Conservation (phyloP, 306 rosid species). For the Trichosanthes cucumerina region DNA sequence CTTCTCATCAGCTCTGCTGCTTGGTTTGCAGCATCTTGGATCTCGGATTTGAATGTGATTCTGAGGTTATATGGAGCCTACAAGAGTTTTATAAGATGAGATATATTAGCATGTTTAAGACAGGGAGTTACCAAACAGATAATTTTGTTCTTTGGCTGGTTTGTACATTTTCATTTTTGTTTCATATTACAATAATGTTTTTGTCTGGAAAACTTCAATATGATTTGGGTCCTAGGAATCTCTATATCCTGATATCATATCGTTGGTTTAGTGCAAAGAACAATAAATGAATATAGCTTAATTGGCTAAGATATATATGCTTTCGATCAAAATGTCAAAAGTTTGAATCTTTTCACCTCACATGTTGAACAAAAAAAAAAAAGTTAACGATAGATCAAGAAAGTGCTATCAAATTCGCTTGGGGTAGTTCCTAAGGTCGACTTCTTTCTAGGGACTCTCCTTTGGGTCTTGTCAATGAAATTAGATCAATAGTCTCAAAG, state of each 20-base stretch:
- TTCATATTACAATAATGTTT: neutral
- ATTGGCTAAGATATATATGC: too few species aligned
- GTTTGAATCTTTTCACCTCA: too few species aligned
- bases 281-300: too few species aligned
- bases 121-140: neutral
- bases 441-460: too few species aligned
- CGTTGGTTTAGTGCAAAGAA: neutral
- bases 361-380: too few species aligned
- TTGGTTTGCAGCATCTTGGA: slow-evolving; percentile 40
- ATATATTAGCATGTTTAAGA: neutral
- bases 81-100: neutral
- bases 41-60: slow-evolving; percentile 39
- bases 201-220: neutral
- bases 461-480: too few species aligned
- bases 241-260: neutral
- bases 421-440: too few species aligned
- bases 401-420: too few species aligned
- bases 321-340: too few species aligned
- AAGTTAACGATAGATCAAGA: too few species aligned
- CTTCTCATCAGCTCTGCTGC: slow-evolving; percentile 51
- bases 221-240: neutral
- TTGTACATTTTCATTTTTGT: neutral
- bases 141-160: neutral
- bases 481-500: too few species aligned
- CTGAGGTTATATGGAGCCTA: slow-evolving; percentile 63